phyloP scores from a whole-genome alignment of 345 rosid species.

The Cochlearia excelsa region DNA sequence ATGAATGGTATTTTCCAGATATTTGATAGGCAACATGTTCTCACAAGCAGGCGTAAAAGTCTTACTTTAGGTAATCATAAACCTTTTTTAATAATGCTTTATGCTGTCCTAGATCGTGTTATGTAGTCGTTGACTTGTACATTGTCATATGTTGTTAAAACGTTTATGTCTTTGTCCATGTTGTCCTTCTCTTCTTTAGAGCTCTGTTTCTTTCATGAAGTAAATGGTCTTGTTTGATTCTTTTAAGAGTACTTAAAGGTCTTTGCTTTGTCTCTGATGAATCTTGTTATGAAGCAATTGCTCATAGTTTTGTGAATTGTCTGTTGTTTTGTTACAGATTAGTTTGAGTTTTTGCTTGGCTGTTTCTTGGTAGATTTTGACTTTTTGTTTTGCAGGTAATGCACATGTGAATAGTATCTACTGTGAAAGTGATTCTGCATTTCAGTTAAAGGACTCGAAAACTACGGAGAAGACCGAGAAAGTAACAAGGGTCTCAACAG shows the following conservation, averaged over 20 bases:
- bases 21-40: not conserved
- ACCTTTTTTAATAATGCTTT: not conserved
- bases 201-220: conserved; percentile 28
- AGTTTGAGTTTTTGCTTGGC: conserved; percentile 7
- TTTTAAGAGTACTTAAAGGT: conserved; percentile 16
- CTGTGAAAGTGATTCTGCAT: conserved; percentile 40
- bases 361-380: conserved; percentile 12
- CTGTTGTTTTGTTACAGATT: conserved; percentile 4
- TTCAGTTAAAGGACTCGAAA: conserved; percentile 48
- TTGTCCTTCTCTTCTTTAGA: conserved; percentile 11
- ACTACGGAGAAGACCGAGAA: conserved; percentile 45
- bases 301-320: conserved; percentile 17
- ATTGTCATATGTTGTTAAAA: not conserved
- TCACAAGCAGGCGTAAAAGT: conserved; percentile 4
- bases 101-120: conserved; percentile 27
- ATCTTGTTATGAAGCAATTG: not conserved
- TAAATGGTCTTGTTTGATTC: conserved; percentile 12
- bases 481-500: conserved; percentile 57
- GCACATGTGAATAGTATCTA: conserved; percentile 40
- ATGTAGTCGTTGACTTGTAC: conserved; percentile 37
- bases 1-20: not conserved
- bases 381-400: conserved; percentile 44
- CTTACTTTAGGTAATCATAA: not conserved
- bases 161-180: conserved; percentile 18
- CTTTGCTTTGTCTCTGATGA: conserved; percentile 15